Conservation (phyloP, 495 filamentous ascomycete species). For the Aspergillus mulundensis region DNA sequence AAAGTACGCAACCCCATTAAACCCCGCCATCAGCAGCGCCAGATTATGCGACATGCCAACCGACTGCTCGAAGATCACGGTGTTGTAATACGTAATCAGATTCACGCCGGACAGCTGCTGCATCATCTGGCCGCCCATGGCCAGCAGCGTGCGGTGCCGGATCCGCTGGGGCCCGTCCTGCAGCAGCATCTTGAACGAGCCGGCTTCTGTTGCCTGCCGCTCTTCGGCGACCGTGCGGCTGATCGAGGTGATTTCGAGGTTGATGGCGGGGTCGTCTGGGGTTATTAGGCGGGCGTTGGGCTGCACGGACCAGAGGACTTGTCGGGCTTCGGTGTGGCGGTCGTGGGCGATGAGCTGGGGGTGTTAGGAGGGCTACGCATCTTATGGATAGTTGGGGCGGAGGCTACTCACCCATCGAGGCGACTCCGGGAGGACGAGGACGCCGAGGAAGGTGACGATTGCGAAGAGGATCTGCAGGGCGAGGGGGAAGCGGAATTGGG, state of each 20-base stretch:
- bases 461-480: conserved; percentile 56
- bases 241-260: conserved; percentile 27
- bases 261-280: conserved; percentile 24
- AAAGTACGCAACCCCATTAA: conserved; percentile 46
- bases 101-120: conserved; percentile 46
- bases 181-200: conserved; percentile 31
- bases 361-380: background rate
- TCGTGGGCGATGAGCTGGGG: conserved; percentile 31
- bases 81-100: conserved; percentile 40
- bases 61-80: conserved; percentile 33
- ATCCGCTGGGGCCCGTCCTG: conserved; percentile 34
- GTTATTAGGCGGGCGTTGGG: conserved; percentile 28
- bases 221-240: conserved; percentile 29
- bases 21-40: conserved; percentile 42
- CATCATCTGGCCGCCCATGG: conserved; percentile 42
- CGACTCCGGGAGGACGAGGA: conserved; percentile 52
- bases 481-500: conserved; percentile 47
- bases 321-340: conserved; percentile 27
- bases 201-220: conserved; percentile 21
- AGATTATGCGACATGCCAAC: conserved; percentile 38
- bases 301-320: conserved; percentile 31
- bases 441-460: conserved; percentile 42
- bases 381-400: background rate
- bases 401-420: conserved; percentile 37
- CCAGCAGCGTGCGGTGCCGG: conserved; percentile 31